Conservation (phyloP, 2,329 filamentous ascomycete species). For the Pseudocercospora musae region DNA sequence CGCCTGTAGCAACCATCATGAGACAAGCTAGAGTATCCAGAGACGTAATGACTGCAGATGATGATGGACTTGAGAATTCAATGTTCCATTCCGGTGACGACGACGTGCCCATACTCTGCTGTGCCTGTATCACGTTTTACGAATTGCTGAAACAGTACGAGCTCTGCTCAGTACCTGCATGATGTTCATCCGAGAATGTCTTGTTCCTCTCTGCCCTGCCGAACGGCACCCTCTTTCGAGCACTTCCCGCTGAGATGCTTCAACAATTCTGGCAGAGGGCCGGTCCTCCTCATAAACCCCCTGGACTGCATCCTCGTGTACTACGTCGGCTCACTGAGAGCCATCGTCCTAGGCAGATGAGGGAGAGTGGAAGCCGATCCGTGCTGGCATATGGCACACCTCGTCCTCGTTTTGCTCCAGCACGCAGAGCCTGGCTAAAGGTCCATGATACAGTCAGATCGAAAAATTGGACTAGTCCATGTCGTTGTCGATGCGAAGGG, state of each 20-base stretch:
- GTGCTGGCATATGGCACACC: too few relatives aligned
- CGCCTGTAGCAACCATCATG: too few relatives aligned
- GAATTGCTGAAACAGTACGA: not conserved
- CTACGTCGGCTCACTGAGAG: not conserved
- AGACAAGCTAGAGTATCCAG: too few relatives aligned
- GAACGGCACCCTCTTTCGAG: not conserved
- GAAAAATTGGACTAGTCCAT: too few relatives aligned
- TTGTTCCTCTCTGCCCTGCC: not conserved
- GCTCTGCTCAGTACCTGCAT: not conserved
- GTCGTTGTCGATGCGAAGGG: too few relatives aligned
- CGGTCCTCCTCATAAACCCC: not conserved
- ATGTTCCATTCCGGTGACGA: too few relatives aligned
- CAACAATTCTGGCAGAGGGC: not conserved
- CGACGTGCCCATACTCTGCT: not conserved
- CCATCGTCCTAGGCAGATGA: not conserved
- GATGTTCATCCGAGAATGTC: not conserved
- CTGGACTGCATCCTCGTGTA: not conserved
- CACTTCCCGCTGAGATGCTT: not conserved
- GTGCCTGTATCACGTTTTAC: not conserved
- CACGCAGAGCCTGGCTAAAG: too few relatives aligned
- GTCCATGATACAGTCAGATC: too few relatives aligned
- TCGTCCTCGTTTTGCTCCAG: too few relatives aligned
- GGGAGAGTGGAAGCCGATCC: not conserved
- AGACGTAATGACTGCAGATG: too few relatives aligned
- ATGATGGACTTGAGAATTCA: too few relatives aligned